phyloP scores from a whole-genome alignment of 768 basidiomycete genomes.

The Mycena epipterygia region DNA sequence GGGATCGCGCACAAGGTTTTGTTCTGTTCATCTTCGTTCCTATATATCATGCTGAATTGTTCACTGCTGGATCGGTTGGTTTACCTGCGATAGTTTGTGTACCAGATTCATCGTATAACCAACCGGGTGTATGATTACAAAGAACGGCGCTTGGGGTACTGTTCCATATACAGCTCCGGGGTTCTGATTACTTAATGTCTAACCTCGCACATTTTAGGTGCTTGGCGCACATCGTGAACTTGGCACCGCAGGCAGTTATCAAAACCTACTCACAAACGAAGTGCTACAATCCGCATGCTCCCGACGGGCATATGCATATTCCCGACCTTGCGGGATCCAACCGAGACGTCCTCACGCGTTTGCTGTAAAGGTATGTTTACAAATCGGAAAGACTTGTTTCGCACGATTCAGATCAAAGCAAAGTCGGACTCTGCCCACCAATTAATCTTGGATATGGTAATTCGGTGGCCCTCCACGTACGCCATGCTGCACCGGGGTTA shows the following conservation, averaged over 20 bases:
- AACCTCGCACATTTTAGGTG: constrained; percentile 41
- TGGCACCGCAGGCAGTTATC: constrained; percentile 49
- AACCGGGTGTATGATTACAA: not conserved
- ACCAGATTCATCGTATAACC: not conserved
- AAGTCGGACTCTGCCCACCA: constrained; percentile 1
- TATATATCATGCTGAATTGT: not conserved
- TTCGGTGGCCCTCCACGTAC: constrained; percentile 51
- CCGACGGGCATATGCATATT: constrained; percentile 36
- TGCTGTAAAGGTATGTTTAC: not conserved
- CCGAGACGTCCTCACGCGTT: constrained; percentile 39
- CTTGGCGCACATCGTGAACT: constrained; percentile 49
- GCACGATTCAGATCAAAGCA: not conserved
- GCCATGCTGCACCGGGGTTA: constrained; percentile 42
- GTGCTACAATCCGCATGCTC: constrained; percentile 39
- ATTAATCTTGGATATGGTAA: constrained; percentile 47
- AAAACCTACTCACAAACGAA: constrained; percentile 42
- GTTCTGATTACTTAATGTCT: not conserved
- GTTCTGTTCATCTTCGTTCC: not conserved
- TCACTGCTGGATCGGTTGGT: too few species aligned
- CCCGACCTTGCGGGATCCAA: constrained; percentile 11
- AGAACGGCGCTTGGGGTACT: not conserved
- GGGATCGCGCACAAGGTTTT: constrained; percentile 48
- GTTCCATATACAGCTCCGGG: too few species aligned
- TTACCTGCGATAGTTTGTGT: not conserved
- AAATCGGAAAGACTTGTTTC: not conserved